These are phyloP conservation scores for Amanita pseudoporphyria DNA, from an alignment of 768 basidiomycete genomes.

Conservation along the genomic window DNA sequence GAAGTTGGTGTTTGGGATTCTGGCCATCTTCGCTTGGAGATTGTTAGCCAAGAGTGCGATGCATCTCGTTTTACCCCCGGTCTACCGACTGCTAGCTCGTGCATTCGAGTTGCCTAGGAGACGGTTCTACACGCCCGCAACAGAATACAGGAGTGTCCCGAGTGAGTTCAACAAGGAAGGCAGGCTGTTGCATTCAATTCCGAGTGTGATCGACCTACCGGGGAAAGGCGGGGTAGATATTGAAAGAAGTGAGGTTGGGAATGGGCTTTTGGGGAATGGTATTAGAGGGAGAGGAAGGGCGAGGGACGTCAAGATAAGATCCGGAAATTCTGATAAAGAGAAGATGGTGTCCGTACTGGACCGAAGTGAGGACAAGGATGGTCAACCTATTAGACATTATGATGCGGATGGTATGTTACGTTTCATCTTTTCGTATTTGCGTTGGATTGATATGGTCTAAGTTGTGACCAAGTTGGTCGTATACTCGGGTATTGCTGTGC, in stretches of 20 bases:
- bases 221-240: conserved; percentile 18
- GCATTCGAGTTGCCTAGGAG: conserved; percentile 70
- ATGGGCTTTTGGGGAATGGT: conserved; percentile 28
- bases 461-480: conserved; percentile 88
- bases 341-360: conserved; percentile 16
- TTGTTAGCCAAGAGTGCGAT: conserved; percentile 72
- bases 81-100: conserved; percentile 67
- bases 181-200: conserved; percentile 57
- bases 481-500: conserved; percentile 75
- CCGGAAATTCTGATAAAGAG: conserved; percentile 15
- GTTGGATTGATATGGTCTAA: conserved; percentile 18
- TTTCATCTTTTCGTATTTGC: not conserved
- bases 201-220: conserved; percentile 79
- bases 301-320: conserved; percentile 6
- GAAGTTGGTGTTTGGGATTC: conserved; percentile 49
- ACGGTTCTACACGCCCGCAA: conserved; percentile 85
- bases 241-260: conserved; percentile 26
- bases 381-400: conserved; percentile 51
- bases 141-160: conserved; percentile 72
- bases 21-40: conserved; percentile 81
- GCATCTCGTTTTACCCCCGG: conserved; percentile 70
- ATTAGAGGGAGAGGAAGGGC: conserved; percentile 11
- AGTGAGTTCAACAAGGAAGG: conserved; percentile 30
- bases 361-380: conserved; percentile 20
- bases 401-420: conserved; percentile 78